phyloP scores from a whole-genome alignment of 768 basidiomycete species.

The Psilocybe cyanescens region DNA sequence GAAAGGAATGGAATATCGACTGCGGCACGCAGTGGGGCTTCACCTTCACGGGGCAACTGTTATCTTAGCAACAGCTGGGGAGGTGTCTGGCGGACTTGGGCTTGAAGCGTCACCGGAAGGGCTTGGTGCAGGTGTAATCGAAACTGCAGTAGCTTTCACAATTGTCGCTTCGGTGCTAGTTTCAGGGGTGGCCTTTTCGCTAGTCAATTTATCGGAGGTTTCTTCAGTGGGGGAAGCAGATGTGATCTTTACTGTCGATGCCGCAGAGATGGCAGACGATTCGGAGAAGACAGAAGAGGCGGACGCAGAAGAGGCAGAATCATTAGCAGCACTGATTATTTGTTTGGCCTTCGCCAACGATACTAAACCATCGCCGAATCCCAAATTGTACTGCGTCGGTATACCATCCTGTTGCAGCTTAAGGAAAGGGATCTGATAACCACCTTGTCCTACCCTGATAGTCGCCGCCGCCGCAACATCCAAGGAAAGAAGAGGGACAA shows the following conservation, averaged over 20 bases:
- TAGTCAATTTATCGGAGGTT: neutral
- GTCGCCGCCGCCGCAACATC: constrained; percentile 59
- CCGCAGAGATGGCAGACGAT: neutral
- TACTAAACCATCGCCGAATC: neutral
- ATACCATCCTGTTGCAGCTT: constrained; percentile 57
- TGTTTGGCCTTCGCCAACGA: constrained; percentile 3
- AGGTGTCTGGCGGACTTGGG: neutral
- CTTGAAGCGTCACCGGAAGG: neutral
- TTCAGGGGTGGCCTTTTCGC: neutral
- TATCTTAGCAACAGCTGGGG: neutral
- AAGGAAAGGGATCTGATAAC: constrained; percentile 71
- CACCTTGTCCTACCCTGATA: constrained; percentile 48
- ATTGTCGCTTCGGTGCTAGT: neutral
- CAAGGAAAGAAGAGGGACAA: constrained; percentile 56
- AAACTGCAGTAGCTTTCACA: neutral
- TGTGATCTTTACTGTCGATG: neutral
- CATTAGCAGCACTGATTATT: neutral
- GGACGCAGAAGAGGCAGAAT: neutral
- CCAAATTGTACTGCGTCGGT: constrained; percentile 51
- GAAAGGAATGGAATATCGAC: neutral
- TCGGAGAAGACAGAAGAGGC: neutral
- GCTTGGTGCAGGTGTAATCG: neutral
- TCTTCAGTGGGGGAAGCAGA: neutral
- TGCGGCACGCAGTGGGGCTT: neutral
- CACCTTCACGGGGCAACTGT: neutral